phyloP scores from a whole-genome alignment of 495 filamentous ascomycete genomes.

The Ramalina peruviana region DNA sequence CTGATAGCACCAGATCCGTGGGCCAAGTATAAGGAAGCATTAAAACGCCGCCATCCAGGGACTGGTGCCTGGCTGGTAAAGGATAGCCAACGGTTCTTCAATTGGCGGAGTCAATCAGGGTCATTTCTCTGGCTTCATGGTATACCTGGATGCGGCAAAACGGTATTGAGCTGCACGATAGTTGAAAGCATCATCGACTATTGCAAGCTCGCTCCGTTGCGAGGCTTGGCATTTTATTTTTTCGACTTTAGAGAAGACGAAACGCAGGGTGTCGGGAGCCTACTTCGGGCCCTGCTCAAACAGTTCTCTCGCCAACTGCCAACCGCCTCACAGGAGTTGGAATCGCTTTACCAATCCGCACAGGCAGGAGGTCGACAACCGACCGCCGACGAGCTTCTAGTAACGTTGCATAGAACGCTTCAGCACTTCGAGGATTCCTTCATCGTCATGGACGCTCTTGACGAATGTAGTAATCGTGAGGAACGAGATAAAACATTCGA shows the following conservation, averaged over 20 bases:
- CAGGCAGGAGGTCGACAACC: conserved; percentile 9
- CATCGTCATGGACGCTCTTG: conserved; percentile 18
- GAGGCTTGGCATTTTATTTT: conserved; percentile 15
- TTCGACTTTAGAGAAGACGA: conserved; percentile 22
- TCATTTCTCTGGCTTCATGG: conserved; percentile 25
- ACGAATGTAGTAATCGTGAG: conserved; percentile 17
- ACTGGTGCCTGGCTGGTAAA: conserved; percentile 21
- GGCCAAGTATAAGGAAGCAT: conserved; percentile 11
- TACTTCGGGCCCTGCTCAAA: conserved; percentile 18
- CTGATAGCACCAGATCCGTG: conserved; percentile 15
- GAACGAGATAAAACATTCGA: not conserved
- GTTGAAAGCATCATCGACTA: conserved; percentile 15
- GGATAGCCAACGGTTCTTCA: conserved; percentile 11
- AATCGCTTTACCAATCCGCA: conserved; percentile 6
- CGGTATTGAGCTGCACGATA: conserved; percentile 20
- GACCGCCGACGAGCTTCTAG: not conserved
- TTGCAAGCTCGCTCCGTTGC: not conserved
- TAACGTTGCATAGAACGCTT: not conserved
- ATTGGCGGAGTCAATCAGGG: conserved; percentile 12
- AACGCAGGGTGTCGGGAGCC: conserved; percentile 10
- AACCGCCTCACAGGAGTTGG: not conserved
- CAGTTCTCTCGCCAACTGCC: conserved; percentile 15
- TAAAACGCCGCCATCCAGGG: not conserved
- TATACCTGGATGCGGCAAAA: conserved; percentile 27
- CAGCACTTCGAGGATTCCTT: not conserved